A percentile compares a stretch with the other conserved stretches of the same genome.
Conservation (phyloP, 169 alveolate genomes). For the Perkinsus chesapeaki region DNA sequence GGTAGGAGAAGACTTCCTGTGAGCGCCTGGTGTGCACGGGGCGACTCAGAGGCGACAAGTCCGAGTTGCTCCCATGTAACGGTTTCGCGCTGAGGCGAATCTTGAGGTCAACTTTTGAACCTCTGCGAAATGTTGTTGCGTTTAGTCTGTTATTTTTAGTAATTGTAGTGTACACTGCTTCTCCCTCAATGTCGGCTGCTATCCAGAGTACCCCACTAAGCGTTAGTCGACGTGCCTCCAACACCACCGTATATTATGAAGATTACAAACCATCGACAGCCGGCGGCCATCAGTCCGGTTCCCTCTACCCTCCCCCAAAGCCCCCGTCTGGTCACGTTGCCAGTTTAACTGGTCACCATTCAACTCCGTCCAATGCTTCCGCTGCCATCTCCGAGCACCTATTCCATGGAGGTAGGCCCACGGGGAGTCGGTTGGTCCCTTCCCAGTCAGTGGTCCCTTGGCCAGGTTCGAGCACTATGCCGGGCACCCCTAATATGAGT, state of each 20-base stretch:
- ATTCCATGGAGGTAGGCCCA: background rate
- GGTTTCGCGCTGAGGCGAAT: too few species aligned
- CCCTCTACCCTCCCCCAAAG: slow-evolving; percentile 4
- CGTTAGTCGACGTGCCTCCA: background rate
- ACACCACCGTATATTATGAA: background rate
- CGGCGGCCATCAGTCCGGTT: background rate
- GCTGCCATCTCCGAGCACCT: background rate
- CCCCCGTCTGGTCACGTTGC: background rate
- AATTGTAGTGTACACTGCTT: background rate
- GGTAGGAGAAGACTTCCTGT: too few species aligned
- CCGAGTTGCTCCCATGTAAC: too few species aligned
- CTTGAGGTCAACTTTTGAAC: too few species aligned
- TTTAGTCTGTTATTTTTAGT: background rate
- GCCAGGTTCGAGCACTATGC: background rate
- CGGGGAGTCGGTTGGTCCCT: background rate
- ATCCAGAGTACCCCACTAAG: background rate
- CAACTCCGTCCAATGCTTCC: background rate
- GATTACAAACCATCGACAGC: background rate
- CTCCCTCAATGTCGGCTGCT: background rate
- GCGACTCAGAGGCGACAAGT: too few species aligned
- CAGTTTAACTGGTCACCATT: background rate
- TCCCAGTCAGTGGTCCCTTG: background rate
- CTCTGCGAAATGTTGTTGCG: background rate
- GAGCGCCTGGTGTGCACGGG: too few species aligned
- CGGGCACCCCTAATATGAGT: background rate